Evolutionary conservation across 2,329 filamentous ascomycete species (phyloP).

Genomic region (Colletotrichum melonis): DNA sequence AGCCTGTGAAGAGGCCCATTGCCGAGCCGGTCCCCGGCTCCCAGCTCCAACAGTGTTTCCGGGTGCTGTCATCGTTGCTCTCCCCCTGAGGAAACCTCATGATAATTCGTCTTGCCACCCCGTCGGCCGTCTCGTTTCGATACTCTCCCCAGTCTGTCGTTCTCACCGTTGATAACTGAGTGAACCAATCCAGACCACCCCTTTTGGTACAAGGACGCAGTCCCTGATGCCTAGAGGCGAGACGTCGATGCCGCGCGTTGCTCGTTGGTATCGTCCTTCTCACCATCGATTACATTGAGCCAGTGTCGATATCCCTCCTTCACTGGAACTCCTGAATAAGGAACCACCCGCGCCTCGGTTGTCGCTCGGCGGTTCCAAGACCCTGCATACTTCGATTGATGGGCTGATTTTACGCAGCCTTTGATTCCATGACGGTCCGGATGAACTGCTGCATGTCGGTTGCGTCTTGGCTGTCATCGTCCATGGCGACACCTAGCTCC

Average conservation of each 20-base stretch:
- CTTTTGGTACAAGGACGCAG: neutral
- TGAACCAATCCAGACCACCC: neutral
- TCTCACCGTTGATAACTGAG: neutral
- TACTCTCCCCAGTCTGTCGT: constrained; percentile 2
- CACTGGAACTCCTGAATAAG: neutral
- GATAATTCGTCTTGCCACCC: neutral
- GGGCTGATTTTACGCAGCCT: constrained; percentile 51
- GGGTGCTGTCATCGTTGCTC: neutral
- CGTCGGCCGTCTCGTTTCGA: constrained; percentile 12
- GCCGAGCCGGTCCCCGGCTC: neutral
- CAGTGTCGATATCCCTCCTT: neutral
- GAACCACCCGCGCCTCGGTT: neutral
- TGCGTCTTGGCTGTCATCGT: constrained; percentile 57
- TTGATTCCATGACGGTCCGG: constrained; percentile 68
- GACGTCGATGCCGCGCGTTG: neutral
- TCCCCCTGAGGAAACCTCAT: neutral
- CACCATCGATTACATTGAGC: neutral
- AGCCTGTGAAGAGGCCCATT: neutral
- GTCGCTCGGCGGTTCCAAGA: constrained; percentile 15
- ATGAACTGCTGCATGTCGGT: constrained; percentile 69
- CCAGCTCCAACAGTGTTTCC: neutral
- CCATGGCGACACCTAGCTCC: constrained; percentile 56
- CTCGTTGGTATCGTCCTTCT: neutral
- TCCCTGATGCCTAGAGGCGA: neutral
- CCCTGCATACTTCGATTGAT: constrained; percentile 9